Percentiles rank a stretch among this genome's conserved stretches.
phyloP scores from a whole-genome alignment of 2,329 filamentous ascomycete genomes.

The Colletotrichum orbiculare region DNA sequence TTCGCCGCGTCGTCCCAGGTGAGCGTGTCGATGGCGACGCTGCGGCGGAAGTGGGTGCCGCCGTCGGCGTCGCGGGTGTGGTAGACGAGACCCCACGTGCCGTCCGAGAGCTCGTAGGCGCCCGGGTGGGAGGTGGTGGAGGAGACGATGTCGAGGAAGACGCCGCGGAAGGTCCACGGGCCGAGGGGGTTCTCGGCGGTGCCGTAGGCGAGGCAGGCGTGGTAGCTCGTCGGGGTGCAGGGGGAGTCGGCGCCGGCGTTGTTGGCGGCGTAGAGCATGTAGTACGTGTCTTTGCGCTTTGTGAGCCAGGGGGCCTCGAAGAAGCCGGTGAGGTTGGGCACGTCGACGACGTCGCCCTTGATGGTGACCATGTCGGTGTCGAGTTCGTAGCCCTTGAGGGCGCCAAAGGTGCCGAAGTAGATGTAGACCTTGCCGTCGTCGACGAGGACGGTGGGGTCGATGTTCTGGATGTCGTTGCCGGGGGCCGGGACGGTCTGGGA shows the following conservation, averaged over 20 bases:
- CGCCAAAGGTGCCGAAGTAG: constrained; percentile 52
- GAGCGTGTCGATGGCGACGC: constrained; percentile 48
- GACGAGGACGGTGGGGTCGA: constrained; percentile 51
- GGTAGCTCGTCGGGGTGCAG: constrained; percentile 51
- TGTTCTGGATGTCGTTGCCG: constrained; percentile 51
- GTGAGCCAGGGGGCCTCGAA: constrained; percentile 54
- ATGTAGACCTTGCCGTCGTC: constrained; percentile 50
- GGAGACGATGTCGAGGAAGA: constrained; percentile 49
- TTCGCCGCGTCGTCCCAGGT: constrained; percentile 45
- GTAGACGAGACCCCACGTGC: constrained; percentile 47
- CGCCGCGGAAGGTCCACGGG: constrained; percentile 49
- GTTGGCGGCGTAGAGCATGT: constrained; percentile 53
- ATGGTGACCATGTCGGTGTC: constrained; percentile 50
- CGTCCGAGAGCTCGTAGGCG: constrained; percentile 42
- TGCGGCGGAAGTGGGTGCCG: constrained; percentile 50
- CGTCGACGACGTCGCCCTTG: constrained; percentile 39
- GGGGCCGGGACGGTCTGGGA: constrained; percentile 46
- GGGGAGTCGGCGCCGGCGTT: constrained; percentile 49
- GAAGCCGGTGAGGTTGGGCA: constrained; percentile 45
- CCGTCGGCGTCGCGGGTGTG: constrained; percentile 49
- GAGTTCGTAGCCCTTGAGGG: constrained; percentile 48
- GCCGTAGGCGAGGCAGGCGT: constrained; percentile 52
- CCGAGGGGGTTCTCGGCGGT: constrained; percentile 47
- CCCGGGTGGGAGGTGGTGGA: constrained; percentile 51
- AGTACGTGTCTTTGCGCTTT: constrained; percentile 49